Percentiles rank a stretch among this genome's conserved stretches.
Evolutionary conservation across 805 yeast species (phyloP).

Genomic region (Lachancea waltii): DNA sequence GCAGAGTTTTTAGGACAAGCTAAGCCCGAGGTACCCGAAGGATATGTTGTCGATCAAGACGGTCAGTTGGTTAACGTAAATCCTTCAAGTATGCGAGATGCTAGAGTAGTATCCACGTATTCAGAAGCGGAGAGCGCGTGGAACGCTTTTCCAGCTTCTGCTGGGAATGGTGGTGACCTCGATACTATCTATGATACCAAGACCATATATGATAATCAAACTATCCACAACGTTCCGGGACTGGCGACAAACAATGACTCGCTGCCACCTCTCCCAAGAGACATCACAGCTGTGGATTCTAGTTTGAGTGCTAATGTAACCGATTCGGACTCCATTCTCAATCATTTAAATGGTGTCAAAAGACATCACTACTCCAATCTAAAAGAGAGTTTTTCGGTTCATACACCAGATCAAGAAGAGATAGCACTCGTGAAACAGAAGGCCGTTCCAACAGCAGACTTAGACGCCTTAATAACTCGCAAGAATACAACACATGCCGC

Average conservation of each 20-base stretch:
- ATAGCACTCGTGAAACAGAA: constrained; percentile 33
- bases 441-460: constrained; percentile 36
- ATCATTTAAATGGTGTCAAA: constrained; percentile 7
- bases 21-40: constrained; percentile 33
- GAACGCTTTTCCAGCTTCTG: constrained; percentile 32
- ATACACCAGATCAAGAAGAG: constrained; percentile 17
- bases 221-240: constrained; percentile 34
- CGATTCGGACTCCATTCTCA: constrained; percentile 9
- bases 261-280: constrained; percentile 31
- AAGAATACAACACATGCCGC: constrained; percentile 15
- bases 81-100: constrained; percentile 26
- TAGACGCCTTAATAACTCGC: constrained; percentile 35
- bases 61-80: constrained; percentile 30
- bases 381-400: constrained; percentile 9
- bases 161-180: constrained; percentile 21
- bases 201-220: constrained; percentile 32
- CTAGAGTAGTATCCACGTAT: constrained; percentile 27
- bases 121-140: constrained; percentile 32
- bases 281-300: constrained; percentile 1
- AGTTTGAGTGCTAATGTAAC: constrained; percentile 1
- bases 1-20: constrained; percentile 37
- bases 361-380: constrained; percentile 4
- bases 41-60: constrained; percentile 28
- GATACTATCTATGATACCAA: constrained; percentile 32
- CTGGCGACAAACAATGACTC: constrained; percentile 21